Evolutionary conservation across 1,284 basidiomycete genomes (phyloP).

Genomic region (Ganoderma leucocontextum): DNA sequence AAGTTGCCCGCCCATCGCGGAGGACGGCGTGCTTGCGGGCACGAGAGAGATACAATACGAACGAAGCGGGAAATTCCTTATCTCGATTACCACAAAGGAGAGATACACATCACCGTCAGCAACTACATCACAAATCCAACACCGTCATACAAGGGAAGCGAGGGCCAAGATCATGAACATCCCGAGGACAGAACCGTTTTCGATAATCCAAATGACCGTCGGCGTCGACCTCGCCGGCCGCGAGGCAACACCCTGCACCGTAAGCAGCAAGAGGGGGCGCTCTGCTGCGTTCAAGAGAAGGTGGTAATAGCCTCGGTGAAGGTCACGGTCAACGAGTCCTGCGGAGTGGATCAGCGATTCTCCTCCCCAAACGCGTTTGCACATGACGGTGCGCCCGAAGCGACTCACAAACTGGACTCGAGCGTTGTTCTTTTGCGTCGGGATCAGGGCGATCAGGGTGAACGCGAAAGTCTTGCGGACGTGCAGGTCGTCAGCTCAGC

Average conservation of each 20-base stretch:
- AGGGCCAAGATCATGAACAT: background rate
- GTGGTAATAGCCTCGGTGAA: background rate
- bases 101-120: no score
- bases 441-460: slow-evolving; percentile 1
- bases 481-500: background rate
- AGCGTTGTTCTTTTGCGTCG: background rate
- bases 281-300: background rate
- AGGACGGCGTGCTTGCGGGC: background rate
- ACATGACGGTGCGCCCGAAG: background rate
- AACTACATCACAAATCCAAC: no score
- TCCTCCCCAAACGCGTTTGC: background rate
- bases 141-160: background rate
- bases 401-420: background rate
- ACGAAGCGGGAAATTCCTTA: background rate
- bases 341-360: background rate
- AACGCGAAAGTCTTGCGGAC: background rate
- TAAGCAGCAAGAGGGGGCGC: background rate
- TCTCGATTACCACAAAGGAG: no score
- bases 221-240: background rate
- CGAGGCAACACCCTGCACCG: background rate
- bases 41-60: background rate
- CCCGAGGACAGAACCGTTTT: background rate
- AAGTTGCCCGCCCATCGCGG: background rate
- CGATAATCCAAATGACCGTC: background rate
- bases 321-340: background rate